Evolutionary conservation across 176 grass and related monocot genomes (phyloP).

Genomic region (Olyra latifolia): DNA sequence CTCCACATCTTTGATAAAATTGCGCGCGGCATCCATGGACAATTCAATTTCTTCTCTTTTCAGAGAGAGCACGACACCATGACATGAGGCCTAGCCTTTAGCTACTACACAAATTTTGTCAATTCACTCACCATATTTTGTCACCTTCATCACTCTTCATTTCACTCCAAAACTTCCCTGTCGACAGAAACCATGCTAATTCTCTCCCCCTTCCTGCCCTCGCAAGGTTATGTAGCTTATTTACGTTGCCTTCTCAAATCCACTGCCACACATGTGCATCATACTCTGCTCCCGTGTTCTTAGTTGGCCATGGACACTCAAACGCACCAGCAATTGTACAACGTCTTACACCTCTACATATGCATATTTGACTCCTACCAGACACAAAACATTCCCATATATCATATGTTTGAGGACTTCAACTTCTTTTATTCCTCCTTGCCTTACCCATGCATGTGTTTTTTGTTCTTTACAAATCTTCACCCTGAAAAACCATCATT

Average conservation of each 20-base stretch:
- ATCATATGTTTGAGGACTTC: not conserved
- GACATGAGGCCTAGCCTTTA: not conserved
- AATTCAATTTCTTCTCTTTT: not conserved
- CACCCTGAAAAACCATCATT: not conserved
- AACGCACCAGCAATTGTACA: not conserved
- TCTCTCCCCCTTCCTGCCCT: not conserved
- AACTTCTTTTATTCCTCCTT: not conserved
- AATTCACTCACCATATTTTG: not conserved
- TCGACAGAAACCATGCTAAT: not conserved
- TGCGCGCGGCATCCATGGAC: not conserved
- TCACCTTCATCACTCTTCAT: not conserved
- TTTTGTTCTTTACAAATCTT: not conserved
- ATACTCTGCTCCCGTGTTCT: not conserved
- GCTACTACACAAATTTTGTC: not conserved
- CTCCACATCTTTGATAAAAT: not conserved
- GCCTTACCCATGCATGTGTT: constrained; percentile 1
- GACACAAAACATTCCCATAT: not conserved
- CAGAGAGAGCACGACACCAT: too few relatives aligned
- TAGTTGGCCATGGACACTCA: constrained; percentile 1
- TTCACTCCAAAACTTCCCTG: not conserved
- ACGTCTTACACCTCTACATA: not conserved
- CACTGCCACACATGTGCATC: not conserved
- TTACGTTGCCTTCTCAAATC: not conserved
- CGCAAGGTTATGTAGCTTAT: not conserved
- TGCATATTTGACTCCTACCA: not conserved